Evolutionary conservation across 1,139 yeast species (phyloP), one percentile per base, ranked within the genome.

Genomic region (Magnusiomyces suaveolens): DNA sequence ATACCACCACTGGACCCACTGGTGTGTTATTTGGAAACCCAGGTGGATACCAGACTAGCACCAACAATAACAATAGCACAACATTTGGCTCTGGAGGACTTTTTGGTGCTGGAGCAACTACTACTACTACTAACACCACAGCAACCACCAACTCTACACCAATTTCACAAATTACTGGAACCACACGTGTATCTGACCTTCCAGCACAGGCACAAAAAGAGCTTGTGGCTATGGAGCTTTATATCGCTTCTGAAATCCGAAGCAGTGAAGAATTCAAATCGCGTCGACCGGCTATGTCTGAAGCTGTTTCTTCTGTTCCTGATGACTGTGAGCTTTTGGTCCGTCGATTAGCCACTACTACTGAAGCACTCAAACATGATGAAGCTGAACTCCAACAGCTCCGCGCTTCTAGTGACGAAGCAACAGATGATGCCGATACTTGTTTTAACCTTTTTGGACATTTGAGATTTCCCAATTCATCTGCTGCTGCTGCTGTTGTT

Each of bases 171-270:
- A 76, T 89, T 54, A 86, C 92, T 2, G 85, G 96, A 3, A 81
- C 90, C 78, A 87, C 97, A 0, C 77, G 95, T 54, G 92, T 90
- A 2, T 83, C 86, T 14, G 97, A 90, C 61, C 75, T 92, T 50
- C 95, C 97, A 0, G 82, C 77, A 46, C 80, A 79, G 14, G 75
- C 80, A 46, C 89, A 89, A 63, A 83, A 80, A 62, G 87, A 88
- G 66, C 75, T 92, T 46, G 95, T 88, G 65, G 84, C 83, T 59
- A 74, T 90, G 56, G 96, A 92, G 68, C 80, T 81, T 54, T 90
- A 88, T 66, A 88, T 92, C 59, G 86, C 83, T 61, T 80, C 82
- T 43, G 97, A 92, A 71, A 87, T 85, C 55, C 79, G 84, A 56
- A 84, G 87, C 53, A 84, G 95, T 4, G 92, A 88, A 48, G 86